Percentiles rank a stretch among this genome's conserved stretches.
Evolutionary conservation across 2,329 filamentous ascomycete genomes (phyloP).

Genomic region (Aspergillus vadensis): DNA sequence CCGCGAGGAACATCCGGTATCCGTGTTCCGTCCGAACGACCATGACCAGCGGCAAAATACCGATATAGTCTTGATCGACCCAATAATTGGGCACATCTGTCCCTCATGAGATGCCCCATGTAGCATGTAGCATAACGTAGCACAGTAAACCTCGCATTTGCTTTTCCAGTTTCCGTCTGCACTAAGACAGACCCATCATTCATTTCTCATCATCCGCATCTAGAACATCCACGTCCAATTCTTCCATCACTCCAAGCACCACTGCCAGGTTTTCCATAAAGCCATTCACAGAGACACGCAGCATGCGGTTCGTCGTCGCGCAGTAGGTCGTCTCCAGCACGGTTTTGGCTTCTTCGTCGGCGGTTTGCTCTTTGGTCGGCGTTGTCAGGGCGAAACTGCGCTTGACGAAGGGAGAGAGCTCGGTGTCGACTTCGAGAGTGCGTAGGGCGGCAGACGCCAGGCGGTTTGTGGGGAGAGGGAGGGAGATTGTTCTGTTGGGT

Average conservation of each 20-base stretch:
- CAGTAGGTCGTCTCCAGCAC: constrained; percentile 75
- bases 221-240: constrained; percentile 82
- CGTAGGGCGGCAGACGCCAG: constrained; percentile 75
- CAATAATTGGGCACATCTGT: background rate
- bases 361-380: constrained; percentile 27
- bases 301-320: constrained; percentile 93
- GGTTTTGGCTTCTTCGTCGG: constrained; percentile 41
- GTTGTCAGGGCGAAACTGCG: constrained; percentile 66
- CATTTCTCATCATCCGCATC: constrained; percentile 40
- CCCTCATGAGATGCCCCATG: background rate
- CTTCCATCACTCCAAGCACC: constrained; percentile 85
- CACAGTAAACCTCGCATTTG: background rate
- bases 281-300: constrained; percentile 91
- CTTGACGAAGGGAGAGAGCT: constrained; percentile 81
- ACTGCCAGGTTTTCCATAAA: constrained; percentile 90
- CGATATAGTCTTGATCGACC: background rate
- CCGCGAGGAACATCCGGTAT: background rate
- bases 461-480: constrained; percentile 79
- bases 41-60: background rate
- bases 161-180: too few species aligned
- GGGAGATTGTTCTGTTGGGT: constrained; percentile 63
- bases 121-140: background rate
- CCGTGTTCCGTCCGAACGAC: background rate
- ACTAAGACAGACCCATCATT: constrained; percentile 4
- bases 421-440: constrained; percentile 80